Base-by-base conservation (phyloP, 2,329 filamentous ascomycete species). In the Penicillium psychrosexuale region DNA sequence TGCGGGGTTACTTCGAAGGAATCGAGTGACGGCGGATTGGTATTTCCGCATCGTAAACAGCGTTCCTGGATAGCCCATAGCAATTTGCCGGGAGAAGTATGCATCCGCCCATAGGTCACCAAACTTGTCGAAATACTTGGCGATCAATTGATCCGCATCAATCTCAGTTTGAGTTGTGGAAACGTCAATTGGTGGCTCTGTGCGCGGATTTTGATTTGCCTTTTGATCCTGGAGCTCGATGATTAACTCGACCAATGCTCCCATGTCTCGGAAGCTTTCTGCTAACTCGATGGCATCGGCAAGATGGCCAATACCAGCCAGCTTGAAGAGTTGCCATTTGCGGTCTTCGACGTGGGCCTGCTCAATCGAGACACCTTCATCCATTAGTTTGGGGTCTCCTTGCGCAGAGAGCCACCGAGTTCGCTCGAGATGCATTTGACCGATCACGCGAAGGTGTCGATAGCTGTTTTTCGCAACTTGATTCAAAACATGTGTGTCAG, bases 51-150 rank as follows among this genome's bases (percentile, higher is more conserved):
- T 80, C 65, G 64, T 82, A 37, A 99, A 80, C 28, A 97, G 79
- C 1, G 82, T 80, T 61, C 85, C 80, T 40, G 89, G 80, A 43
- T 88, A 82, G 52, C 84, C 82, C 64, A 83, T 82, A 33, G 83
- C 79, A 50, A 97, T 86, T 51, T 93, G 80, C 59, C 87, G 86
- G 54, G 89, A 84, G 71, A 96, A 97, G 58, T 91, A 89, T 0
- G 90, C 88, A 63, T 84, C 81, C 4, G 80, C 80, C 80, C 80
- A 83, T 17, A 65, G 61, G 45, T 76, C 73, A 8, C 79, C 80
- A 59, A 81, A 83, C 53, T 71, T 77, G 22, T 74, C 69, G 59
- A 82, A 83, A 57, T 80, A 81, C 12, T 66, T 66, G 13, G 75
- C 70, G 33, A 78, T 73, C 51, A 72, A 72, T 33, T 67, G 65